Percentiles rank a stretch among this genome's conserved stretches.
Evolutionary conservation across 345 rosid species (phyloP).

Genomic region (Kernera saxatilis): DNA sequence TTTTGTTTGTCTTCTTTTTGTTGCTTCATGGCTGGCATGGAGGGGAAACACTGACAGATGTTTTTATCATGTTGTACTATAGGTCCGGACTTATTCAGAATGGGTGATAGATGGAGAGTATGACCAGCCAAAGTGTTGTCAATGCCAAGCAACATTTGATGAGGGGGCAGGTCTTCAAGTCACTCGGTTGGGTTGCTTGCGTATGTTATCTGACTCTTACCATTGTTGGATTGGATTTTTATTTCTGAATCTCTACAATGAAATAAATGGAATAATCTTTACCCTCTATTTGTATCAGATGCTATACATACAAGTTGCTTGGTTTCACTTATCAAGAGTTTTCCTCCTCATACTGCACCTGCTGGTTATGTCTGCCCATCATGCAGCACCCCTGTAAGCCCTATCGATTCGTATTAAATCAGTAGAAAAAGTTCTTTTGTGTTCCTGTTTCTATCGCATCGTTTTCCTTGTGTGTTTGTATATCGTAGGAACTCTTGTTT

Average conservation of each 20-base stretch:
- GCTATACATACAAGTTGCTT: conserved; percentile 85
- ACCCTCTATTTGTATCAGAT: conserved; percentile 50
- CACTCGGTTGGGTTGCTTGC: conserved; percentile 97
- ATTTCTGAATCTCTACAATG: no score
- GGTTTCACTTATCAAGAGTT: conserved; percentile 74
- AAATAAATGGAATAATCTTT: no score
- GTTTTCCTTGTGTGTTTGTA: neutral
- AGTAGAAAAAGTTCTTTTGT: neutral
- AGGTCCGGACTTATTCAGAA: conserved; percentile 96
- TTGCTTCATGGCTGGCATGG: neutral
- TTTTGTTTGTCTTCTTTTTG: neutral
- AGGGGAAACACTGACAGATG: neutral
- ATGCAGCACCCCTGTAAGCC: conserved; percentile 78
- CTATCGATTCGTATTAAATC: neutral
- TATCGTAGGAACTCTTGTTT: neutral
- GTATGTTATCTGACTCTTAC: conserved; percentile 48
- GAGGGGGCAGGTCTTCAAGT: conserved; percentile 63
- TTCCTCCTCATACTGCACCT: conserved; percentile 94
- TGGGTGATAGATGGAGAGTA: conserved; percentile 99
- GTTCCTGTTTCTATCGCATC: neutral
- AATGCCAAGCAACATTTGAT: conserved; percentile 64
- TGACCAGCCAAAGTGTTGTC: conserved; percentile 96
- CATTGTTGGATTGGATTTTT: conserved; percentile 2
- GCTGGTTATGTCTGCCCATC: conserved; percentile 92
- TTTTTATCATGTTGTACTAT: conserved; percentile 15